phyloP scores from a whole-genome alignment of 176 grass and related monocot genomes.

The Eleusine indica region DNA sequence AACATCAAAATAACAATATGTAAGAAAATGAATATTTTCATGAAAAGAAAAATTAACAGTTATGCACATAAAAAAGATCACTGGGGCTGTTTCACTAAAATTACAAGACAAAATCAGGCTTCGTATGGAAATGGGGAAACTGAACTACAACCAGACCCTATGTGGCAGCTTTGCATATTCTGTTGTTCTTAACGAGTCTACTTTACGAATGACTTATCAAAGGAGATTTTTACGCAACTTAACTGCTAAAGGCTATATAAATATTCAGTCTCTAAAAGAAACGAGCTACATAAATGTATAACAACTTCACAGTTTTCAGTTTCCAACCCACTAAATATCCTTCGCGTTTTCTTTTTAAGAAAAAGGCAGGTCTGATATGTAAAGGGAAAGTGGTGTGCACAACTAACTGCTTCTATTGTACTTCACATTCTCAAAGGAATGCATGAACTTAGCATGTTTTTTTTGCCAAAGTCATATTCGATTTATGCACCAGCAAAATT shows the following conservation, averaged over 20 bases:
- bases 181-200: neutral
- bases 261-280: neutral
- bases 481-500: neutral
- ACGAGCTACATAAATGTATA: neutral
- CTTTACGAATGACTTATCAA: neutral
- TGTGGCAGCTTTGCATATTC: slow-evolving; percentile 8
- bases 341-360: neutral
- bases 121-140: neutral
- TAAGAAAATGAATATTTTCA: neutral
- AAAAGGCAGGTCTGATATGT: neutral
- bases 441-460: neutral
- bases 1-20: neutral
- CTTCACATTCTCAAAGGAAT: slow-evolving; percentile 18
- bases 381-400: neutral
- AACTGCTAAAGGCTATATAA: neutral
- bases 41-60: neutral
- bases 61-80: neutral
- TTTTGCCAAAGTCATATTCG: neutral
- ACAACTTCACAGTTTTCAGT: neutral
- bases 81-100: neutral
- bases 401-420: neutral
- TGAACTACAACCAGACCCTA: neutral
- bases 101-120: slow-evolving; percentile 16
- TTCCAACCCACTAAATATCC: slow-evolving; percentile 1
- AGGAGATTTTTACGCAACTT: neutral